Conservation (phyloP, 2,329 filamentous ascomycete species). For the Exserohilum turcica region DNA sequence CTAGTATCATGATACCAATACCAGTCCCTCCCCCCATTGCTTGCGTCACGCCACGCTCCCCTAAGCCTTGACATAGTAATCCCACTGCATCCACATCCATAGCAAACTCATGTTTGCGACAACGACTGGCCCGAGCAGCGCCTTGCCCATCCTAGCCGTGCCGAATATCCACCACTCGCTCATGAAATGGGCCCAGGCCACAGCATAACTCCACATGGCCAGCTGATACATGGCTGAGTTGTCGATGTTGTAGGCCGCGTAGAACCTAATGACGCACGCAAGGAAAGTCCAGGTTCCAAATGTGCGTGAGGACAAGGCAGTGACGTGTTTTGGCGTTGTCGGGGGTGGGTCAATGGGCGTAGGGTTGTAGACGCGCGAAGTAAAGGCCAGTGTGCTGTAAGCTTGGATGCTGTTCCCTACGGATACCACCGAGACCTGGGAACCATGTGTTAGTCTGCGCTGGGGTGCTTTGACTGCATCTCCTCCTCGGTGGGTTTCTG, state of each 20-base stretch:
- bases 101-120: slow-evolving; percentile 60
- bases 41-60: background rate
- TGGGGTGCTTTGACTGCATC: background rate
- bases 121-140: slow-evolving; percentile 63
- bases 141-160: slow-evolving; percentile 68
- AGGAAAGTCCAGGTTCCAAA: slow-evolving; percentile 90
- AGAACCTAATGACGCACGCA: slow-evolving; percentile 75
- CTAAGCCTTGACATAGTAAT: slow-evolving; percentile 63
- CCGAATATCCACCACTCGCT: slow-evolving; percentile 82
- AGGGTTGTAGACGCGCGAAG: slow-evolving; percentile 83
- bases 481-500: slow-evolving; percentile 6
- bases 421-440: slow-evolving; percentile 79
- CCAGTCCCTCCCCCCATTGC: background rate
- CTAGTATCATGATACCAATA: background rate
- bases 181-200: slow-evolving; percentile 65
- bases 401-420: slow-evolving; percentile 85
- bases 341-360: slow-evolving; percentile 51
- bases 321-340: slow-evolving; percentile 59
- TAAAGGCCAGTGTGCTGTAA: slow-evolving; percentile 79
- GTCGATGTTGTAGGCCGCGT: slow-evolving; percentile 81
- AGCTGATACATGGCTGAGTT: slow-evolving; percentile 77
- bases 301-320: slow-evolving; percentile 75
- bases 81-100: slow-evolving; percentile 72
- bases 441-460: background rate
- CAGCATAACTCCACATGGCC: slow-evolving; percentile 77